phyloP scores from a whole-genome alignment of 1,139 yeast genomes.

The Candida frijolesensis region DNA sequence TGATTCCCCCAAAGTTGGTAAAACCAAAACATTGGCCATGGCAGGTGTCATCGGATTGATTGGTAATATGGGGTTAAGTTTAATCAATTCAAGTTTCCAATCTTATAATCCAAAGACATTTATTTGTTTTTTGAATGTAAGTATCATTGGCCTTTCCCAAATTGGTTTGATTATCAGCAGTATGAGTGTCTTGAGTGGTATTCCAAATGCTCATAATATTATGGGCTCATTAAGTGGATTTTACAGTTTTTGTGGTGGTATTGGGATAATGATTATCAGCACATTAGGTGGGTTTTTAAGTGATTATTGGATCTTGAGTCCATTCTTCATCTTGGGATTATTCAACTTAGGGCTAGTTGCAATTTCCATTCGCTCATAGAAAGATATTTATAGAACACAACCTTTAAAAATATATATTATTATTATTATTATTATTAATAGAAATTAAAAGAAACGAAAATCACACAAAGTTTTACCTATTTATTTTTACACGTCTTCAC shows the following conservation, averaged over 20 bases:
- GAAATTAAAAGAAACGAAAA: background rate
- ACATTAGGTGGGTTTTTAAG: conserved; percentile 64
- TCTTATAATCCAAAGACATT: conserved; percentile 39
- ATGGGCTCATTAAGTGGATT: conserved; percentile 73
- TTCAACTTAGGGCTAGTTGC: conserved; percentile 31
- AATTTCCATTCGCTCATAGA: conserved; percentile 4
- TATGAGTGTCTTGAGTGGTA: conserved; percentile 43
- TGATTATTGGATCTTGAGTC: conserved; percentile 59
- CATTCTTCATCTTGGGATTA: conserved; percentile 56
- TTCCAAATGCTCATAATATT: conserved; percentile 24
- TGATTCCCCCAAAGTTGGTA: conserved; percentile 47
- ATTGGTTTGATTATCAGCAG: conserved; percentile 60
- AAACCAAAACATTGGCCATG: conserved; percentile 21
- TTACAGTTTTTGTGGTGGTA: conserved; percentile 65
- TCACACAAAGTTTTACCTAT: background rate
- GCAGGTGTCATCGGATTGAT: conserved; percentile 45
- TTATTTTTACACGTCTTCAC: conserved; percentile 12
- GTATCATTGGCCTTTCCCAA: conserved; percentile 45
- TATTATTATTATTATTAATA: too few relatives aligned
- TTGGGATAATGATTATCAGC: conserved; percentile 64
- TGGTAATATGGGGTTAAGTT: conserved; percentile 37
- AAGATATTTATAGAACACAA: background rate
- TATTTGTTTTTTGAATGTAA: conserved; percentile 32
- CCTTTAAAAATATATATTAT: background rate
- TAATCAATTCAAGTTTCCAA: conserved; percentile 13